Percentiles rank a stretch among this genome's conserved stretches.
These are phyloP conservation scores for Trichoderma afroharzianum DNA, from an alignment of 2,329 filamentous ascomycete genomes.

Conservation along the genomic window DNA sequence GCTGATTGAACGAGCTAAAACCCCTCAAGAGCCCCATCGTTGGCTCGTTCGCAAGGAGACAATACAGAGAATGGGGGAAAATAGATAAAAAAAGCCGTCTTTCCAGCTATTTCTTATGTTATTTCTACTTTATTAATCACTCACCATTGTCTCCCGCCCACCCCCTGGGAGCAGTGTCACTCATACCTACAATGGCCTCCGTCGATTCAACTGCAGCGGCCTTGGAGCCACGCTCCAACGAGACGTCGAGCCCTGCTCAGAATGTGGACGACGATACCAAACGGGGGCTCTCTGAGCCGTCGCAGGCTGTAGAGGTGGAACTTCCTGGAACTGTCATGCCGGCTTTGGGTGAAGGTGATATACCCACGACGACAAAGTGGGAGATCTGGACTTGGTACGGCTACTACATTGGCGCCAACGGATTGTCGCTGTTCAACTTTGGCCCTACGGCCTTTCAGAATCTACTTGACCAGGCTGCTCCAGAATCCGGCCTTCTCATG, in stretches of 20 bases:
- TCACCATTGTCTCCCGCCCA: neutral
- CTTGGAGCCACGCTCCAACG: neutral
- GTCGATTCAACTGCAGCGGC: neutral
- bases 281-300: neutral
- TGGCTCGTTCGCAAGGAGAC: neutral
- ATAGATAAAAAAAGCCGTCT: neutral
- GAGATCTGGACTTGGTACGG: slow-evolving; percentile 19
- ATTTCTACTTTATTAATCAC: neutral
- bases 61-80: neutral
- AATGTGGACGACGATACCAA: neutral
- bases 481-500: slow-evolving; percentile 46
- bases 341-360: slow-evolving; percentile 8
- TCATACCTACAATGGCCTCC: neutral
- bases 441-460: slow-evolving; percentile 20
- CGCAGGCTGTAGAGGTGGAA: slow-evolving; percentile 2
- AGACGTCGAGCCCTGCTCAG: neutral
- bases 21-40: slow-evolving; percentile 2
- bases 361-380: slow-evolving; percentile 17
- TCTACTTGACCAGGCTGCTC: slow-evolving; percentile 37
- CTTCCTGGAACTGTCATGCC: slow-evolving; percentile 13
- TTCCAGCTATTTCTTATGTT: neutral
- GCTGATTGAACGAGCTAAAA: neutral
- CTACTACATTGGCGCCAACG: slow-evolving; percentile 19
- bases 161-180: neutral
- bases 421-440: slow-evolving; percentile 20